Evolutionary conservation across 2,329 filamentous ascomycete genomes (phyloP).

Genomic region (Colletotrichum camelliae): DNA sequence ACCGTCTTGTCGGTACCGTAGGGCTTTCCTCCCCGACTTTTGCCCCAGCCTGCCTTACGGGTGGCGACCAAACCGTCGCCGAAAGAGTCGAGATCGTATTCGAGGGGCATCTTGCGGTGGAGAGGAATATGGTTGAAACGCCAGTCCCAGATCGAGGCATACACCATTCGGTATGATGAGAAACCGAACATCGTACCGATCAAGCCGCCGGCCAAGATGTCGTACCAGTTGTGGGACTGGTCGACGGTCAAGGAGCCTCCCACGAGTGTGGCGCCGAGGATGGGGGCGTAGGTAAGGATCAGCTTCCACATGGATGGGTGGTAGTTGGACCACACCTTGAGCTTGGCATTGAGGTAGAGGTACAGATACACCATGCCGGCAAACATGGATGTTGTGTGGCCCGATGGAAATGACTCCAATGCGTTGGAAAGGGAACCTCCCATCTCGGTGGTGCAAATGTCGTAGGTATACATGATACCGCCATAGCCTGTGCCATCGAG

Average conservation of each 20-base stretch:
- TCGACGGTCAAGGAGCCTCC: slow-evolving; percentile 74
- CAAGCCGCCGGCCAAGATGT: slow-evolving; percentile 67
- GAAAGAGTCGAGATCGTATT: slow-evolving; percentile 48
- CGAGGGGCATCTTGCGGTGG: slow-evolving; percentile 61
- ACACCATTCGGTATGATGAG: slow-evolving; percentile 70
- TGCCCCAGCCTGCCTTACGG: slow-evolving; percentile 64
- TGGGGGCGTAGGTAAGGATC: slow-evolving; percentile 65
- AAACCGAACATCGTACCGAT: slow-evolving; percentile 73
- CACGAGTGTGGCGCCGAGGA: slow-evolving; percentile 72
- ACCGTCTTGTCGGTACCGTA: not conserved
- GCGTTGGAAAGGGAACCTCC: slow-evolving; percentile 69
- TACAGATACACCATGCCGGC: slow-evolving; percentile 74
- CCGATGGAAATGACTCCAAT: slow-evolving; percentile 74
- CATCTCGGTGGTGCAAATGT: slow-evolving; percentile 73
- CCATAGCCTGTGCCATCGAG: slow-evolving; percentile 58
- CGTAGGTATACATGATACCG: slow-evolving; percentile 71
- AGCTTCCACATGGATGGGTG: slow-evolving; percentile 81
- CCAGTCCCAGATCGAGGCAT: slow-evolving; percentile 72
- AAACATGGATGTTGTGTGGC: slow-evolving; percentile 76
- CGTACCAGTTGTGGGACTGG: slow-evolving; percentile 79
- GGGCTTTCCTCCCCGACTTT: not conserved
- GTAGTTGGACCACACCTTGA: slow-evolving; percentile 77
- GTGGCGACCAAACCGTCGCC: slow-evolving; percentile 63
- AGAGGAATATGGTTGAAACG: slow-evolving; percentile 71
- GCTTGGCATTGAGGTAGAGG: slow-evolving; percentile 78